Base-by-base conservation (phyloP, 345 rosid species). In the Sapria himalayana region DNA sequence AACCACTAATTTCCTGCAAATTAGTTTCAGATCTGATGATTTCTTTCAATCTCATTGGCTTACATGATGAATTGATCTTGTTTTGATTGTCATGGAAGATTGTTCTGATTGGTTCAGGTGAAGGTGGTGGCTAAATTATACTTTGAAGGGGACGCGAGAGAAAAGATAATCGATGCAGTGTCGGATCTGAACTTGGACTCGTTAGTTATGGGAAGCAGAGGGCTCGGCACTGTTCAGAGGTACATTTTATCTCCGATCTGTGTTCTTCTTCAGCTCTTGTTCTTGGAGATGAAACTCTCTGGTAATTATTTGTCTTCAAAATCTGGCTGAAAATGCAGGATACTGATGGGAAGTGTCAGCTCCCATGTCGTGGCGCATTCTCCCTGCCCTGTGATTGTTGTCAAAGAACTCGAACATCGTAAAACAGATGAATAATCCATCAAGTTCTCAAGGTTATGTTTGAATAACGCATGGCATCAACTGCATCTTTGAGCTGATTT, bases 181-280 rank as follows among this genome's bases (percentile, higher is more conserved):
- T 71, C 69, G 24, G 92, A 68, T 59, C 76, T 84, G 42, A 80
- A 91, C 46, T 67, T 91, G 41, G 96, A 91, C 34, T 77, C 79
- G 25, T 8, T 91, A 42, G 75, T 80, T 32, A 71, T 91, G 80
- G 99, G 96, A 48, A 80, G 92, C 76, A 64, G 99, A 65, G 99
- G 96, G 36, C 93, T 77, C 6, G 73, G 81, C 44, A 71, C 89
- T n/a, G 61, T 91, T 18, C 54, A 56, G 54, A 84, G 98, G 98
- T 73, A 59, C 7, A 34, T 0, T 7, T 37, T 3, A 10, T 19
- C 5, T 16, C 12, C 12, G 11, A 8, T 2, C 12, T 2, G 9
- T 17, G 19, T 17, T 14, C 7, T 19, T 14, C 1, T 0, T 37
- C 33, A 10, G 1, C 35, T 10, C 27, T 23, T n/a, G n/a, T 34